Conservation (phyloP, 768 basidiomycete species). For the Trametes elegans region DNA sequence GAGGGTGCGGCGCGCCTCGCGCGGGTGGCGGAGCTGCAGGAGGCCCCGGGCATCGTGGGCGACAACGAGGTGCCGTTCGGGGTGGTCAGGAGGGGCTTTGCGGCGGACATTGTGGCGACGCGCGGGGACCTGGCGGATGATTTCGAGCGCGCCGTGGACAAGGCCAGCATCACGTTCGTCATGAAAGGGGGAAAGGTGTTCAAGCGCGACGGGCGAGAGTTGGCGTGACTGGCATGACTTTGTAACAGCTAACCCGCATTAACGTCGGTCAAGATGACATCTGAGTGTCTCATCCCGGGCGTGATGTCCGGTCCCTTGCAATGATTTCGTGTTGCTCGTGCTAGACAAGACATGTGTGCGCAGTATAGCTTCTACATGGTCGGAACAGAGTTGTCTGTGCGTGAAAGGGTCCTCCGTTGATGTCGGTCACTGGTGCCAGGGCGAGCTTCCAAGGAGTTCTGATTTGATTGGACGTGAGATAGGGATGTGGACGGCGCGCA, state of each 20-base stretch:
- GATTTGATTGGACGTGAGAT: background rate
- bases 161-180: constrained; percentile 49
- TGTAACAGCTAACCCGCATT: background rate
- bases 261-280: background rate
- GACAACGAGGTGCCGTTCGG: constrained; percentile 58
- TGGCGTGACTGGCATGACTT: constrained; percentile 1
- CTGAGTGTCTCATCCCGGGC: too few species aligned
- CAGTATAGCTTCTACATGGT: too few species aligned
- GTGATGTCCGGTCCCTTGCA: too few species aligned
- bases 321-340: too few species aligned
- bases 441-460: background rate
- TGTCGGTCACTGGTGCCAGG: background rate
- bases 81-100: constrained; percentile 50
- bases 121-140: constrained; percentile 37
- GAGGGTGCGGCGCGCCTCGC: constrained; percentile 28
- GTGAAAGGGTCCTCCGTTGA: constrained; percentile 1
- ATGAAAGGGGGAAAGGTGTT: constrained; percentile 56
- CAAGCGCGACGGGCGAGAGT: constrained; percentile 37
- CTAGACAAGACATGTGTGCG: too few species aligned
- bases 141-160: constrained; percentile 44
- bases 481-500: too few species aligned
- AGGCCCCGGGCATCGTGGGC: constrained; percentile 34
- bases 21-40: constrained; percentile 27
- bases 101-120: constrained; percentile 47
- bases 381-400: too few species aligned